Evolutionary conservation across 768 basidiomycete species (phyloP).

Genomic region (Pleurotus eryngii): DNA sequence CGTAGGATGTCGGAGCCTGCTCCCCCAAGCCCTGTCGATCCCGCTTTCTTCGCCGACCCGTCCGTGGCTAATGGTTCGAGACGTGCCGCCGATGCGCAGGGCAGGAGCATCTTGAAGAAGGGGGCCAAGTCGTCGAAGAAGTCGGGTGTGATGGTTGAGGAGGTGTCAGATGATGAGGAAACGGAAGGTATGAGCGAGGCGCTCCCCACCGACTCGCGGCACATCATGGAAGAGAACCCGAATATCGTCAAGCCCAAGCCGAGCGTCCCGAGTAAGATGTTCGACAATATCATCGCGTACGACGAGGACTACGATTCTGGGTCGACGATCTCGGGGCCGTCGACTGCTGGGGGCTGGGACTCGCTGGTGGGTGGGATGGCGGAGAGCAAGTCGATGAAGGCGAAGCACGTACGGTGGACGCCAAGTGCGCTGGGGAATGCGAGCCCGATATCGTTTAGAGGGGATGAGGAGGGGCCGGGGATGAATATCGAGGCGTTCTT

Average conservation of each 20-base stretch:
- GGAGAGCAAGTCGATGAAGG: background rate
- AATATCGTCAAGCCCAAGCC: conserved; percentile 40
- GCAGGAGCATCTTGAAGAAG: conserved; percentile 15
- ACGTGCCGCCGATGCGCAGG: conserved; percentile 4
- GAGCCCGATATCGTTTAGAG: conserved; percentile 1
- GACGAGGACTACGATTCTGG: conserved; percentile 14
- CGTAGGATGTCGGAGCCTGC: conserved; percentile 29
- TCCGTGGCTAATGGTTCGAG: background rate
- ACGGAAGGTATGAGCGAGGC: conserved; percentile 22
- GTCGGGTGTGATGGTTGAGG: conserved; percentile 37
- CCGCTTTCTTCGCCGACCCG: conserved; percentile 10
- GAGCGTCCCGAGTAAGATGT: conserved; percentile 34
- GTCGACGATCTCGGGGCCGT: conserved; percentile 2
- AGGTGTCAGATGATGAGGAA: conserved; percentile 41
- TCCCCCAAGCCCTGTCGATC: conserved; percentile 18
- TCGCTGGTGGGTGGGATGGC: background rate
- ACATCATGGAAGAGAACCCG: conserved; percentile 23
- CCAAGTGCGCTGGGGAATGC: conserved; percentile 11
- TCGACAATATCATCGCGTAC: conserved; percentile 34
- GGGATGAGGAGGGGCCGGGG: background rate
- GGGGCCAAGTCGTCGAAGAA: conserved; percentile 15
- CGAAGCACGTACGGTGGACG: conserved; percentile 16
- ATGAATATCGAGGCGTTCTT: conserved; percentile 3
- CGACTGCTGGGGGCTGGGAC: background rate
- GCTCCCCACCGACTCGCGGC: conserved; percentile 32